Base-by-base conservation (phyloP, 2,329 filamentous ascomycete species). In the Arthrobotrys sinensis region DNA sequence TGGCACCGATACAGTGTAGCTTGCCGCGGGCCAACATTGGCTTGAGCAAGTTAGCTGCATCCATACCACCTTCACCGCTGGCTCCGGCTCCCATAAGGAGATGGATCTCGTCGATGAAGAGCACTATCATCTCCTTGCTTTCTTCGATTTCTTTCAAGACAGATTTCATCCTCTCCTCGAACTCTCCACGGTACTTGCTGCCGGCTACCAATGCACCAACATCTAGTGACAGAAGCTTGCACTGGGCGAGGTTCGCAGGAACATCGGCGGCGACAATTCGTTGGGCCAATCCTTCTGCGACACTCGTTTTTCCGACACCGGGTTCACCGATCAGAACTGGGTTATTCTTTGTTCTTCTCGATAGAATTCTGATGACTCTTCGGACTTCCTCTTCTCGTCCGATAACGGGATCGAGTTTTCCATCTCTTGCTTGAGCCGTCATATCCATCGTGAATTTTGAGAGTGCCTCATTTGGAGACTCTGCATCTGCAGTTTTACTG, bases 371-470 rank as follows among this genome's bases (percentile, higher is more conserved):
- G 81, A 98, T 90, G 24, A 97, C 94, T 82, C 95, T 89, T 82
- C 95, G 89, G 82, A 97, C 97, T 84, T 98, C 96, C 83, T 97
- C 95, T 84, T 98, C 95, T 85, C 95, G 90, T 48, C 95, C 95
- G 85, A 98, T 98, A 84, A 98, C 95, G 1, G 95, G 95, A 84
- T 98, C 95, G 73, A 98, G 94, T 86, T 98, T 98, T 84, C 96
- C 96, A 86, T 99, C 96, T 84, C 94, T 89, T 77, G 96, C 96
- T 91, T 97, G 91, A 62, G 93, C 89, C 10, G 96, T 99, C 94
- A 99, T 97, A 85, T 99, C 96, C 82, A 98, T 96, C 71, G 96
- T 98, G 85, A 97, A 99, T 83, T 98, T 99, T 86, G 94, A 93
- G 78, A 99, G 87, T 83, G 97, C 97, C 85, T 99, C 96, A 82